phyloP scores from a whole-genome alignment of 2,329 filamentous ascomycete species.

The Xylaria sp. region DNA sequence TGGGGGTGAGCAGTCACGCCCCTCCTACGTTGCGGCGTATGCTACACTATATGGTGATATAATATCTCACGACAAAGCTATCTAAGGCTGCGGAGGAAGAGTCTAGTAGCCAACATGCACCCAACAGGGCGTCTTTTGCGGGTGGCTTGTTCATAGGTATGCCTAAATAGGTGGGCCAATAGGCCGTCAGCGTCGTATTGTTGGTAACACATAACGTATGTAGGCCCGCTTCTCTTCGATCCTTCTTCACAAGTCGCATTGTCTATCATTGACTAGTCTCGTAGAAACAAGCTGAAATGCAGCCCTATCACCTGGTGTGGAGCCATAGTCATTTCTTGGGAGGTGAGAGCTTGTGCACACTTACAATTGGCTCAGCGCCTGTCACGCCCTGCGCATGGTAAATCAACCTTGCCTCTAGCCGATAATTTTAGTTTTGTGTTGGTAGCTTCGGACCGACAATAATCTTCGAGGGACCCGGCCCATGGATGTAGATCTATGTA shows the following conservation, averaged over 20 bases:
- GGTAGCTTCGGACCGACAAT: background rate
- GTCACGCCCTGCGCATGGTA: too few relatives aligned
- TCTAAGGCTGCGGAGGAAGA: background rate
- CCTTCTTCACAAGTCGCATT: background rate
- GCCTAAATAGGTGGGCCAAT: background rate
- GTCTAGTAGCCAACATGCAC: background rate
- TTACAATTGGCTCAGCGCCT: background rate
- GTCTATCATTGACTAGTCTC: background rate
- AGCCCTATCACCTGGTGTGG: slow-evolving; percentile 1
- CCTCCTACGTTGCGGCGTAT: background rate
- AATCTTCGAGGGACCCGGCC: background rate
- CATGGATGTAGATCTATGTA: background rate
- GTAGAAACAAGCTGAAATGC: background rate
- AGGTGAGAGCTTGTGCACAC: background rate
- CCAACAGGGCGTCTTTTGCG: background rate
- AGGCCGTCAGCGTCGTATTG: background rate
- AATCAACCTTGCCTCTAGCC: background rate
- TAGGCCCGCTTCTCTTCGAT: background rate
- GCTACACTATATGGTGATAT: background rate
- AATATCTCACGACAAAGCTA: background rate
- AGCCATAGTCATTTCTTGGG: background rate
- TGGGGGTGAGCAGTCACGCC: background rate
- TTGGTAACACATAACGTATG: background rate
- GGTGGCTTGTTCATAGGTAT: background rate
- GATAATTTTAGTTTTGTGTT: background rate